Conservation (phyloP, 2,329 filamentous ascomycete species). For the Hawksworthiomyces lignivorus region DNA sequence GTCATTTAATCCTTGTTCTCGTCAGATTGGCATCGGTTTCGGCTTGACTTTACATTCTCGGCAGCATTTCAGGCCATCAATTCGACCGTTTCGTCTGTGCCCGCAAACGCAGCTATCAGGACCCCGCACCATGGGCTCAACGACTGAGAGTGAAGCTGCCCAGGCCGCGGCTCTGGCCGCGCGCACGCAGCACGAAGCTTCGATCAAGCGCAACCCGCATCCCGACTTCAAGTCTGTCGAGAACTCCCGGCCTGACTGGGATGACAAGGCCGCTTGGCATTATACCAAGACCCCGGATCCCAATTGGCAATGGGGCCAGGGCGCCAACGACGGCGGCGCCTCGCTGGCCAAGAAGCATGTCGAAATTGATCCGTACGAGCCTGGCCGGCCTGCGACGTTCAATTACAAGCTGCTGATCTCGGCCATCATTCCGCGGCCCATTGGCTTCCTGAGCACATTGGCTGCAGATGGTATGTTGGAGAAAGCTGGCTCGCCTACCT, state of each 20-base stretch:
- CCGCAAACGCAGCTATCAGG: too few species aligned
- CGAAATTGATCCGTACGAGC: slow-evolving; percentile 71
- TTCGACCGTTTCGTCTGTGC: too few species aligned
- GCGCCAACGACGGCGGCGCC: slow-evolving; percentile 45
- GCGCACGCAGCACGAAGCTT: slow-evolving; percentile 13
- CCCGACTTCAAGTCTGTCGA: slow-evolving; percentile 70
- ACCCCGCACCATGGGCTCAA: slow-evolving; percentile 1
- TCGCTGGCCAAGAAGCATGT: slow-evolving; percentile 48
- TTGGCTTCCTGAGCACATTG: slow-evolving; percentile 55
- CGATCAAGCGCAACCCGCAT: slow-evolving; percentile 57
- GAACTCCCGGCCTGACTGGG: slow-evolving; percentile 53
- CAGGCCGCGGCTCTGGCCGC: slow-evolving; percentile 4
- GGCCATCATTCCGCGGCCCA: slow-evolving; percentile 72
- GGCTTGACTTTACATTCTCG: too few species aligned
- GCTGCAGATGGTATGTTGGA: slow-evolving; percentile 44
- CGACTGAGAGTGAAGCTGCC: neutral
- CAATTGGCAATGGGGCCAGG: slow-evolving; percentile 57
- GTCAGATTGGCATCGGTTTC: too few species aligned
- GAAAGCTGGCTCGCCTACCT: too few species aligned
- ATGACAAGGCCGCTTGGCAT: slow-evolving; percentile 34
- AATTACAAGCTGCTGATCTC: slow-evolving; percentile 95
- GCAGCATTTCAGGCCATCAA: too few species aligned
- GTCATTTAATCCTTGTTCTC: too few species aligned
- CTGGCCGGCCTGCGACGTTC: slow-evolving; percentile 56
- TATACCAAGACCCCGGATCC: slow-evolving; percentile 59